A percentile compares a stretch with the other conserved stretches of the same genome.
Conservation (phyloP, 495 filamentous ascomycete genomes). For the Trichoderma orchidacearum region DNA sequence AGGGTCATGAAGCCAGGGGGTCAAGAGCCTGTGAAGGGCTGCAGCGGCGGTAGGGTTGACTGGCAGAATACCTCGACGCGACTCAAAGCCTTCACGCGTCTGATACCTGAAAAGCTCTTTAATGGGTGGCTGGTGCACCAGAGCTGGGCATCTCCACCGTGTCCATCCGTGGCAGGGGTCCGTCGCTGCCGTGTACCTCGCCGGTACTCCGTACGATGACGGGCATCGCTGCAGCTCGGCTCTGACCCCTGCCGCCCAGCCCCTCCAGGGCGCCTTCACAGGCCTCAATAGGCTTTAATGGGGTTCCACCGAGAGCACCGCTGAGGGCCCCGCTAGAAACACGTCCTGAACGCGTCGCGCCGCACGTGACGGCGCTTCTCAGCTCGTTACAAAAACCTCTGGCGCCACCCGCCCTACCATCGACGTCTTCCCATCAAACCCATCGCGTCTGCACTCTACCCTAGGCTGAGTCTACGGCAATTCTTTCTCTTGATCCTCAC, state of each 20-base stretch:
- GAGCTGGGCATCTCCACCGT: neutral
- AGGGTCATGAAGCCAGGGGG: neutral
- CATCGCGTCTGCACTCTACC: neutral
- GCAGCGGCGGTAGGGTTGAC: neutral
- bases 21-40: neutral
- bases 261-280: neutral
- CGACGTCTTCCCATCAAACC: neutral
- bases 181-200: neutral
- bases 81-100: neutral
- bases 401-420: neutral
- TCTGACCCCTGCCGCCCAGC: neutral
- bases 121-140: neutral
- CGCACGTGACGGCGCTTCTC: conserved; percentile 3
- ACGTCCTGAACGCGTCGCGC: conserved; percentile 3
- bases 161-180: neutral
- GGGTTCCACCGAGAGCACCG: neutral
- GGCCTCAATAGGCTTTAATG: too few species aligned
- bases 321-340: neutral
- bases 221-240: neutral
- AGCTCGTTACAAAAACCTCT: conserved; percentile 2
- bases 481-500: neutral
- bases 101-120: neutral
- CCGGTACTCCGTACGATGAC: neutral
- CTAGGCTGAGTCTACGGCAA: neutral
- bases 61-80: neutral